Evolutionary conservation across 805 yeast species (phyloP).

Genomic region (Candida fluviatilis): DNA sequence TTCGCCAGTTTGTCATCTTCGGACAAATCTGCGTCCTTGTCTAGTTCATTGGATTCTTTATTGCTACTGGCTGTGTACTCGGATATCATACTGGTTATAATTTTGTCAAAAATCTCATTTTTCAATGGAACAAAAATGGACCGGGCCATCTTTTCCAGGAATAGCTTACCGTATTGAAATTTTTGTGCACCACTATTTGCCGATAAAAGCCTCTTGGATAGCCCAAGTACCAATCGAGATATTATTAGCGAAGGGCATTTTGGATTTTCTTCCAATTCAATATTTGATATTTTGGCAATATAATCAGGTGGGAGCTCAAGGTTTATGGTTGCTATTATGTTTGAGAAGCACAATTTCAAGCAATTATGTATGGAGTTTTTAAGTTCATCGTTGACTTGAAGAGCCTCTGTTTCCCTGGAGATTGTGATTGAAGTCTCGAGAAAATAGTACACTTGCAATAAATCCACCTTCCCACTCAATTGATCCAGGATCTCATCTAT

Average conservation of each 20-base stretch:
- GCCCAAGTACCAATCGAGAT: conserved; percentile 15
- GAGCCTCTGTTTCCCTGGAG: not conserved
- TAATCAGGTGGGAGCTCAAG: not conserved
- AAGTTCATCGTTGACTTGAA: not conserved
- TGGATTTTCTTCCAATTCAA: not conserved
- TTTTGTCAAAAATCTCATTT: conserved; percentile 10
- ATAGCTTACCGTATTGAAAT: conserved; percentile 17
- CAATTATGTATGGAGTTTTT: not conserved
- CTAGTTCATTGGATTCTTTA: not conserved
- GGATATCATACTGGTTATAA: too few species aligned
- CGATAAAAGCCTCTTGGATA: conserved; percentile 11
- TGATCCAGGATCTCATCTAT: conserved; percentile 1
- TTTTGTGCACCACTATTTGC: conserved; percentile 5
- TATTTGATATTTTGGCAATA: not conserved
- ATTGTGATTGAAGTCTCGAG: not conserved
- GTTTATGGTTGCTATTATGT: not conserved
- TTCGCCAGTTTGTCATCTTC: too few species aligned
- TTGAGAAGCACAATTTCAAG: not conserved
- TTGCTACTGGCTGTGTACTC: too few species aligned
- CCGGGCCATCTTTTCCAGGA: conserved; percentile 15
- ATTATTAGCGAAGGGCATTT: conserved; percentile 18
- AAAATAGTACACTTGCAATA: not conserved
- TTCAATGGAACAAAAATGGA: conserved; percentile 21
- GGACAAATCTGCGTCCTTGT: not conserved
- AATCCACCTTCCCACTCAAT: not conserved